Conservation (phyloP, 805 yeast genomes). For the Nakazawaea molendinolei region DNA sequence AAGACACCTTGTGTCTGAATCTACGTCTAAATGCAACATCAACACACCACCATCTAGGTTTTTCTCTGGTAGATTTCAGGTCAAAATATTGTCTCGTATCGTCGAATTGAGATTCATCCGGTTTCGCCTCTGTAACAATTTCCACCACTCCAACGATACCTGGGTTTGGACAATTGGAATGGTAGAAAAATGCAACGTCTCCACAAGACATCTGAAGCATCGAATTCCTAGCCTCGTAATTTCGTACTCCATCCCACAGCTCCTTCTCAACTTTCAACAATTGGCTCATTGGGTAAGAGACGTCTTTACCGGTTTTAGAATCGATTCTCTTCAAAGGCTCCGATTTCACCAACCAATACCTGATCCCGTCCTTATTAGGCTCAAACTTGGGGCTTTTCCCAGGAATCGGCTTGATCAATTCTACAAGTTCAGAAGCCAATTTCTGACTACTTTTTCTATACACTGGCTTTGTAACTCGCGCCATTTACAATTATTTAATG, state of each 20-base stretch:
- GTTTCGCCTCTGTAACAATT: slow-evolving; percentile 28
- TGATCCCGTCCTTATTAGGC: slow-evolving; percentile 5
- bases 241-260: slow-evolving; percentile 59
- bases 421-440: too few species aligned
- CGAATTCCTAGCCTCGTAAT: slow-evolving; percentile 48
- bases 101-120: slow-evolving; percentile 36
- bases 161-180: slow-evolving; percentile 47
- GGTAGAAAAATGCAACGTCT: slow-evolving; percentile 46
- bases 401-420: slow-evolving; percentile 9
- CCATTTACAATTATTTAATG: too few species aligned
- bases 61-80: slow-evolving; percentile 32
- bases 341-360: slow-evolving; percentile 51
- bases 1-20: slow-evolving; percentile 33
- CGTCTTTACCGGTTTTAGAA: slow-evolving; percentile 39
- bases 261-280: slow-evolving; percentile 30
- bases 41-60: slow-evolving; percentile 54
- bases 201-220: slow-evolving; percentile 39
- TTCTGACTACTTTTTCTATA: too few species aligned
- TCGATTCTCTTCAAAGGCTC: slow-evolving; percentile 47
- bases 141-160: slow-evolving; percentile 47
- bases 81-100: slow-evolving; percentile 39
- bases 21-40: slow-evolving; percentile 38
- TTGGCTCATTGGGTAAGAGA: slow-evolving; percentile 39
- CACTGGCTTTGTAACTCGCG: too few species aligned
- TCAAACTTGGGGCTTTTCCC: slow-evolving; percentile 2